Evolutionary conservation across 352 stramenopile species (phyloP).

Genomic region (Pythium scleroteichum): DNA sequence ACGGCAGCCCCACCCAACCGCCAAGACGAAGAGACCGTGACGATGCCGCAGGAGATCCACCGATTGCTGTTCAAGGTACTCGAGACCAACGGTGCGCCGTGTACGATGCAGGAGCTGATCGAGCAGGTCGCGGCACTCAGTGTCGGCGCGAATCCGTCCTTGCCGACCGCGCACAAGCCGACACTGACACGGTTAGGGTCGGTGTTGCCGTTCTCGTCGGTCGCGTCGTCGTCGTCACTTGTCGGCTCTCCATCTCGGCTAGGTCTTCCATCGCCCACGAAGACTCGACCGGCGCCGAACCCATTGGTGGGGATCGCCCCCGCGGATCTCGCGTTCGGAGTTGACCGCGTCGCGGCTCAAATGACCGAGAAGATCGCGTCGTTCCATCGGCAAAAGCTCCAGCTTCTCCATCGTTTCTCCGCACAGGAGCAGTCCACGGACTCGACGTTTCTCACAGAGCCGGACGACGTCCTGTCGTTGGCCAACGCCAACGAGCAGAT

Average conservation of each 20-base stretch:
- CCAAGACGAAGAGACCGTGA: background rate
- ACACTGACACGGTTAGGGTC: constrained; percentile 1
- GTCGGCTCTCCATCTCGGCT: background rate
- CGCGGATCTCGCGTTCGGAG: constrained; percentile 18
- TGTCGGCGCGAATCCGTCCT: background rate
- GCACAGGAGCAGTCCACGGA: constrained; percentile 15
- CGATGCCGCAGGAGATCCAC: background rate
- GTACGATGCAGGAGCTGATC: constrained; percentile 37
- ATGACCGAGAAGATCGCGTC: constrained; percentile 13
- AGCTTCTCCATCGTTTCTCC: constrained; percentile 29
- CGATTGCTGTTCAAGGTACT: constrained; percentile 33
- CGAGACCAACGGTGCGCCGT: constrained; percentile 31
- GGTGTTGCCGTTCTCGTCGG: background rate
- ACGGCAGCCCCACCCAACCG: background rate
- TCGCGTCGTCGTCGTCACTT: background rate
- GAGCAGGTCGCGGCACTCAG: constrained; percentile 18
- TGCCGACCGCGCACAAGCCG: background rate
- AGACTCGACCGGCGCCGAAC: background rate
- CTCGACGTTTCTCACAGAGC: constrained; percentile 57
- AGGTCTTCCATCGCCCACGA: background rate
- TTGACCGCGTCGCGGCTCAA: constrained; percentile 10
- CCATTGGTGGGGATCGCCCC: background rate
- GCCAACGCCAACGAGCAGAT: background rate
- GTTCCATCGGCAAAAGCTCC: constrained; percentile 24
- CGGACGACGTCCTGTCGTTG: constrained; percentile 28